A percentile compares a stretch with the other conserved stretches of the same genome.
Conservation (phyloP, 2,329 filamentous ascomycete genomes). For the Leptographium lundbergii region DNA sequence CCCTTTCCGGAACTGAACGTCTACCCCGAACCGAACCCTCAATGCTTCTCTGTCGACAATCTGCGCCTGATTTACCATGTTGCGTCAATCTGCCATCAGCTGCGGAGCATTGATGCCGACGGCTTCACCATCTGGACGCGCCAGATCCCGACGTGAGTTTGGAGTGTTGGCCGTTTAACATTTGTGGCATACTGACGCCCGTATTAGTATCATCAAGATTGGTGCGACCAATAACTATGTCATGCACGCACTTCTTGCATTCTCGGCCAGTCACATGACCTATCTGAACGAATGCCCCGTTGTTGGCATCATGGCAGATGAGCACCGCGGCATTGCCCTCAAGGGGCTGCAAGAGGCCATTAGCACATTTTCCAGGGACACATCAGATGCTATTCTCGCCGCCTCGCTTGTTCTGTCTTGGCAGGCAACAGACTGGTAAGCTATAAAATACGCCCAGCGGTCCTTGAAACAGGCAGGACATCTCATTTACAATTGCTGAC, state of each 20-base stretch:
- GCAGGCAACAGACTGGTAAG: conserved; percentile 91
- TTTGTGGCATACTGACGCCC: too few relatives aligned
- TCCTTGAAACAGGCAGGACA: too few relatives aligned
- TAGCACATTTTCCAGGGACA: conserved; percentile 68
- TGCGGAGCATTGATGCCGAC: conserved; percentile 63
- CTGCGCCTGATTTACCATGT: conserved; percentile 85
- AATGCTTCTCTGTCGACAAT: conserved; percentile 62
- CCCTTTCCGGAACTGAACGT: conserved; percentile 74
- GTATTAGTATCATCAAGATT: conserved; percentile 61
- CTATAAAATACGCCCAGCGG: not conserved
- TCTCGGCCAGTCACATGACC: conserved; percentile 89
- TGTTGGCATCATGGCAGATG: conserved; percentile 77
- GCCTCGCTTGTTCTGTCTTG: conserved; percentile 87
- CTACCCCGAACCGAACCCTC: conserved; percentile 61
- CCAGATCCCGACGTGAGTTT: conserved; percentile 75
- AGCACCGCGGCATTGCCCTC: conserved; percentile 75
- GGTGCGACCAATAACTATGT: conserved; percentile 75
- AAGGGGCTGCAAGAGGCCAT: conserved; percentile 84
- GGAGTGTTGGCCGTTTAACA: not conserved
- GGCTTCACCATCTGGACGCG: conserved; percentile 87
- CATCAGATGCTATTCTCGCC: conserved; percentile 82
- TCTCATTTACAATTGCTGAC: conserved; percentile 15
- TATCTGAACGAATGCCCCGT: conserved; percentile 78
- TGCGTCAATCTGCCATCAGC: conserved; percentile 70
- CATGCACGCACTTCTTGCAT: conserved; percentile 83